Evolutionary conservation across 1,284 basidiomycete genomes (phyloP), one percentile per base, ranked within the genome.

Genomic region (Cystobasidiaceae sp.): DNA sequence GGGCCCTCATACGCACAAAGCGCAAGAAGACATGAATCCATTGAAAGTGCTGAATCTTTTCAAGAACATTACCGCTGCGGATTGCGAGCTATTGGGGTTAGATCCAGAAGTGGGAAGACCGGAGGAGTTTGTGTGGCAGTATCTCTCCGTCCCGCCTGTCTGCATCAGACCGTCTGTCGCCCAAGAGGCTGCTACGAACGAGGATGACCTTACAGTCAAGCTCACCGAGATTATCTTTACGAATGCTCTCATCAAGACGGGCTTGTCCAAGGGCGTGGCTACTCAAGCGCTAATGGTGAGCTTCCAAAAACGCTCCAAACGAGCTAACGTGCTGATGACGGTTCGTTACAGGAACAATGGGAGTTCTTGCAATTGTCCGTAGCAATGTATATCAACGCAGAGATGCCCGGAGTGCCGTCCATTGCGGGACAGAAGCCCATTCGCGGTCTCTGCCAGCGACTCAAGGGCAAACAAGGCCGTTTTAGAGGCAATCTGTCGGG

Each of bases 61-160:
- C 79, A 86, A 86, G 75, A 82, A 91, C 60, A 91, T 99, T 73
- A 91, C 92, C 1, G 87, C 93, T 65, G 93, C 94, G 86, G 96
- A 99, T 73, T 96, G 92, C 75, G 96, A 98, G 77, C 80, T 99
- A 50, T 82, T 99, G 8, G 93, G 94, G 0, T 79, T 98, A 59
- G 86, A 90, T 68, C 96, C 96, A 2, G 84, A 85, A 30, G 87
- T 87, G 73, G 93, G 93, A 59, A 81, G 96, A 61, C 96, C 96
- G 1, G 96, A 99, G 79, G 89, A 97, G 76, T 97, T 94, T 75
- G 86, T 99, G 65, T 99, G 96, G 96, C 94, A 97, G 77, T 98
- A 98, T 77, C 87, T 99, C n/a, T 96, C 93, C 33, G 96, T 98
- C 15, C 96, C 96, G 19, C 96, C 96, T 0, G 93, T 97, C 41